A percentile compares a stretch with the other conserved stretches of the same genome.
Conservation (phyloP, 495 filamentous ascomycete species). For the Lasiosphaeria hispida region DNA sequence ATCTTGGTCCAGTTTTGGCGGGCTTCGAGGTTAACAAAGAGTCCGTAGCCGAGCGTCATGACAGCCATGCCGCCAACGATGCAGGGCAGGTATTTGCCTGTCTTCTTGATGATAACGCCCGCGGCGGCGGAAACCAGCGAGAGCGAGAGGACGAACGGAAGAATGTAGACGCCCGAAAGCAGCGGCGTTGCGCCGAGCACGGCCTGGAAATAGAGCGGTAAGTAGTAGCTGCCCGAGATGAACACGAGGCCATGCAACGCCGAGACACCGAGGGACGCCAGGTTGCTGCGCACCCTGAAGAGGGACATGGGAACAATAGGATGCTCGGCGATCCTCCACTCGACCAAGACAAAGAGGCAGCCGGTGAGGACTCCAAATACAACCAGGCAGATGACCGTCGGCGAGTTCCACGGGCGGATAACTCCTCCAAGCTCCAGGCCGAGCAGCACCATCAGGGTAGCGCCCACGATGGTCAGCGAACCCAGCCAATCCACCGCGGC, state of each 20-base stretch:
- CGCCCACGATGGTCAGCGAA: constrained; percentile 66
- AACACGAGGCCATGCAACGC: constrained; percentile 72
- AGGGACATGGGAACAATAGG: constrained; percentile 75
- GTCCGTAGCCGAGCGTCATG: constrained; percentile 63
- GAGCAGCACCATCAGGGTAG: constrained; percentile 77
- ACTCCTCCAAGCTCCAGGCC: constrained; percentile 78
- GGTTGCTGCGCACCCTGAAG: constrained; percentile 58
- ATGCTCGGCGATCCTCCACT: constrained; percentile 69
- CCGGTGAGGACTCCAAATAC: constrained; percentile 68
- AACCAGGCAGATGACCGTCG: constrained; percentile 74
- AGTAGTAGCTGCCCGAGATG: constrained; percentile 70
- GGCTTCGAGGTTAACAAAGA: constrained; percentile 58
- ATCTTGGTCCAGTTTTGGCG: constrained; percentile 56
- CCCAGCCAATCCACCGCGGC: constrained; percentile 77
- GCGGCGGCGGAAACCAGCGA: constrained; percentile 62
- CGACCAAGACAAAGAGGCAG: constrained; percentile 61
- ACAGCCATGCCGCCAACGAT: constrained; percentile 58
- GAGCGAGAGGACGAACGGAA: constrained; percentile 70
- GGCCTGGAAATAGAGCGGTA: constrained; percentile 77
- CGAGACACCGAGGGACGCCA: constrained; percentile 55
- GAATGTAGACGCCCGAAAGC: constrained; percentile 73
- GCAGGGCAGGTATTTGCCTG: constrained; percentile 53
- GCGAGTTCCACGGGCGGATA: constrained; percentile 70
- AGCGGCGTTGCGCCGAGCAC: constrained; percentile 72
- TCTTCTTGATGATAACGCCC: constrained; percentile 72